Conservation (phyloP, 805 yeast genomes). For the Kregervanrija fluxuum region DNA sequence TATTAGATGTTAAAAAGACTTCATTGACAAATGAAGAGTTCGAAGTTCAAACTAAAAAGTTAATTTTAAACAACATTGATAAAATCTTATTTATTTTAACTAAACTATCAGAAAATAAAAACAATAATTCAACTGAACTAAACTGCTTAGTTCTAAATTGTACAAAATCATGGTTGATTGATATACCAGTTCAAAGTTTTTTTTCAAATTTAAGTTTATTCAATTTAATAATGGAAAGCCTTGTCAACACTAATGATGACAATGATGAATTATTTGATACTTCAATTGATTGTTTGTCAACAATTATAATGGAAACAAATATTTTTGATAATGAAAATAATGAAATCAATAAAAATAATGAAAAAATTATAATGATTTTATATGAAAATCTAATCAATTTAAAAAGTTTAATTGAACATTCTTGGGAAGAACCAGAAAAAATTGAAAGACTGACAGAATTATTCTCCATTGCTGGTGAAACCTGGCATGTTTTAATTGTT, state of each 20-base stretch:
- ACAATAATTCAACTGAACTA: constrained; percentile 26
- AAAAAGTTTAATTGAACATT: constrained; percentile 42
- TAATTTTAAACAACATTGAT: constrained; percentile 61
- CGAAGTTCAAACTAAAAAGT: constrained; percentile 49
- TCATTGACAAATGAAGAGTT: constrained; percentile 81
- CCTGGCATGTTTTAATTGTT: constrained; percentile 87
- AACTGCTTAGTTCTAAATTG: constrained; percentile 56
- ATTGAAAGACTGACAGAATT: constrained; percentile 67
- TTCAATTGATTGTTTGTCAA: constrained; percentile 78
- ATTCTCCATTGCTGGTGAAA: constrained; percentile 88
- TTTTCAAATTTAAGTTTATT: constrained; percentile 43
- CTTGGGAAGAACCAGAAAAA: constrained; percentile 53
- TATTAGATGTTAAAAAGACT: constrained; percentile 66
- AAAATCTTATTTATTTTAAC: constrained; percentile 59
- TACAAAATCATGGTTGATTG: constrained; percentile 85
- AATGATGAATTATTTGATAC: constrained; percentile 74
- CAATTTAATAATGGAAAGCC: constrained; percentile 57
- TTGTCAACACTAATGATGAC: constrained; percentile 22
- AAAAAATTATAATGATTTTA: constrained; percentile 25
- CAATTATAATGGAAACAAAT: constrained; percentile 73
- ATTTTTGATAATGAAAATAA: constrained; percentile 52
- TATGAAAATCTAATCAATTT: constrained; percentile 62
- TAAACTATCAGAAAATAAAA: constrained; percentile 31
- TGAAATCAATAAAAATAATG: constrained; percentile 46
- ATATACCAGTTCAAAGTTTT: constrained; percentile 49